Conservation (phyloP, 129 eudicot species). For the Pulicaria dysenterica region DNA sequence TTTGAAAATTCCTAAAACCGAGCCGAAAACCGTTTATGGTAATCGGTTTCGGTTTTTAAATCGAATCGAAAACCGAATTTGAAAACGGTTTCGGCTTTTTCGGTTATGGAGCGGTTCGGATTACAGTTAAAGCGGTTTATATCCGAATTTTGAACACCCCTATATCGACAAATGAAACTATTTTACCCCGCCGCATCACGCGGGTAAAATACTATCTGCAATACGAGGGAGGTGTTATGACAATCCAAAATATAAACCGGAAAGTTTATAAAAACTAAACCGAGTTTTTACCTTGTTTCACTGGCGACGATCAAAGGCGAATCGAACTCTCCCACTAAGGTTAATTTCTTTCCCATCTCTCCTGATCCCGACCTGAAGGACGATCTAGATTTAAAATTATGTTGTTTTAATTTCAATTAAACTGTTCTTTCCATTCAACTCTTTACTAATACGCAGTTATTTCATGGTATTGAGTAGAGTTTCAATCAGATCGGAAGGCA, state of each 20-base stretch:
- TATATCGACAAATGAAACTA: too few relatives aligned
- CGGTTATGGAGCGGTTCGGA: too few relatives aligned
- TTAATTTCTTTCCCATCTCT: background rate
- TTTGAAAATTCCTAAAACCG: too few relatives aligned
- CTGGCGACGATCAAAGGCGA: constrained; percentile 16
- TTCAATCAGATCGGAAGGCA: constrained; percentile 30
- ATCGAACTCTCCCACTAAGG: background rate
- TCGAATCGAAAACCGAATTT: too few relatives aligned
- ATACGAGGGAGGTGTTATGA: background rate
- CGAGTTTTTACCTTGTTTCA: constrained; percentile 4
- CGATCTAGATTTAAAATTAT: background rate
- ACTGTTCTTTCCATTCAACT: background rate
- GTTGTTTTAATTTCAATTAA: background rate
- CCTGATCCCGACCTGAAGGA: background rate
- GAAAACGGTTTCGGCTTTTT: too few relatives aligned
- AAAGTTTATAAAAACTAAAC: background rate
- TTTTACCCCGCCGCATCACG: too few relatives aligned
- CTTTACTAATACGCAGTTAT: background rate
- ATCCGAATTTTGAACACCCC: too few relatives aligned
- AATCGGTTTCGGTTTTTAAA: too few relatives aligned
- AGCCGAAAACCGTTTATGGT: too few relatives aligned
- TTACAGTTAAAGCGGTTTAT: too few relatives aligned
- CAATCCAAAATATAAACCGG: background rate
- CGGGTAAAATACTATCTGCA: too few relatives aligned
- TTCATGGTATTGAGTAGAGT: constrained; percentile 16